Conservation (phyloP, 441 rosid genomes). For the Rhodomyrtus psidioides region DNA sequence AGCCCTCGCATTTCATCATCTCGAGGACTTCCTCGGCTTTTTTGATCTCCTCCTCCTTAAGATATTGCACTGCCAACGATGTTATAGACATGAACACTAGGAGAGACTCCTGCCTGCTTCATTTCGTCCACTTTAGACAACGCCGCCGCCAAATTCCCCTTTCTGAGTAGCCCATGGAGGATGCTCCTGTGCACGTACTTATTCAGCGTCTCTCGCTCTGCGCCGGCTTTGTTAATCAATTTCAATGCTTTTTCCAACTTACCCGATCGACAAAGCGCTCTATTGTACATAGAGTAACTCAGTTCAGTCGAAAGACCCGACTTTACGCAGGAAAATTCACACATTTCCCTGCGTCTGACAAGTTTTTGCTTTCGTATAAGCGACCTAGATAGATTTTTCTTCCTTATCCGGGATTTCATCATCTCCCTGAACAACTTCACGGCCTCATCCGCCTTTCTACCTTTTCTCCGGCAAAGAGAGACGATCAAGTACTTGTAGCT, state of each 20-base stretch:
- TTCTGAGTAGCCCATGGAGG: constrained; percentile 45
- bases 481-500: constrained; percentile 32
- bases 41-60: constrained; percentile 46
- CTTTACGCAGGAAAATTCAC: constrained; percentile 25
- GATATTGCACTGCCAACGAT: constrained; percentile 47
- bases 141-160: constrained; percentile 47
- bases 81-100: constrained; percentile 60
- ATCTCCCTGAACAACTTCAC: constrained; percentile 59
- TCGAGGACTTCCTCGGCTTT: constrained; percentile 36
- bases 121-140: constrained; percentile 43
- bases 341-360: constrained; percentile 40
- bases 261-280: constrained; percentile 64
- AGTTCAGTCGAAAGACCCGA: constrained; percentile 45
- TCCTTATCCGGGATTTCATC: constrained; percentile 19
- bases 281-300: constrained; percentile 37
- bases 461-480: constrained; percentile 29
- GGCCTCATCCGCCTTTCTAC: constrained; percentile 53
- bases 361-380: constrained; percentile 42
- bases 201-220: constrained; percentile 32
- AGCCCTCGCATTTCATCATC: constrained; percentile 42
- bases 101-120: constrained; percentile 44
- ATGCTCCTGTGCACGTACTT: constrained; percentile 48
- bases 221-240: constrained; percentile 21
- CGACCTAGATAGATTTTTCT: constrained; percentile 34
- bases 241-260: constrained; percentile 53